phyloP scores from a whole-genome alignment of 179 eudicot species.

The Sideroxylon spinosum region DNA sequence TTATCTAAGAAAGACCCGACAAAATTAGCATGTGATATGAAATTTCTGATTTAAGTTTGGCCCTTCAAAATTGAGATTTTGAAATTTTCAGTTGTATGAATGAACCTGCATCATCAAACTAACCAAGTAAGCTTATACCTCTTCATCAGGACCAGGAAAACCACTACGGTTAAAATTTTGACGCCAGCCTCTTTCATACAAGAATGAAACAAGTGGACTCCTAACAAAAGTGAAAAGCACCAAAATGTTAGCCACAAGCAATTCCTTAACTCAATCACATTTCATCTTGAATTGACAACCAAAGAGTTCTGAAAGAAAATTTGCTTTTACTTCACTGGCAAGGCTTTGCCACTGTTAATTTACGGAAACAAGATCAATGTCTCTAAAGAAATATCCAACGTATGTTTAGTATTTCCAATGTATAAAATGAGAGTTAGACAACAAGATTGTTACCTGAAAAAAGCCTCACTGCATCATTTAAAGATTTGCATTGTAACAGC shows the following conservation, averaged over 20 bases:
- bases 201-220: constrained; percentile 91
- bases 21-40: not conserved
- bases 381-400: no score
- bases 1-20: not conserved
- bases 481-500: not conserved
- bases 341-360: no score
- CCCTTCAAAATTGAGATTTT: not conserved
- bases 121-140: constrained; percentile 43
- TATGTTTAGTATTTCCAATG: no score
- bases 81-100: not conserved
- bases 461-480: not conserved
- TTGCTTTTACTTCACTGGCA: no score
- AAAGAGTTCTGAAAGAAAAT: no score
- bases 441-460: not conserved
- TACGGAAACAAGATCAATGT: no score
- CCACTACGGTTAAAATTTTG: constrained; percentile 84
- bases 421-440: constrained; percentile 3
- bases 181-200: constrained; percentile 98
- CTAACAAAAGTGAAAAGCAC: constrained; percentile 31
- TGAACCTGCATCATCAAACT: not conserved
- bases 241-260: constrained; percentile 17
- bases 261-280: not conserved
- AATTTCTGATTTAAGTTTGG: not conserved
- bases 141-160: constrained; percentile 95
- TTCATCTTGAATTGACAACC: not conserved